A percentile compares a stretch with the other conserved stretches of the same genome.
These are phyloP conservation scores for Aspergillus carlsbadensis DNA, from an alignment of 495 filamentous ascomycete species.

Conservation along the genomic window DNA sequence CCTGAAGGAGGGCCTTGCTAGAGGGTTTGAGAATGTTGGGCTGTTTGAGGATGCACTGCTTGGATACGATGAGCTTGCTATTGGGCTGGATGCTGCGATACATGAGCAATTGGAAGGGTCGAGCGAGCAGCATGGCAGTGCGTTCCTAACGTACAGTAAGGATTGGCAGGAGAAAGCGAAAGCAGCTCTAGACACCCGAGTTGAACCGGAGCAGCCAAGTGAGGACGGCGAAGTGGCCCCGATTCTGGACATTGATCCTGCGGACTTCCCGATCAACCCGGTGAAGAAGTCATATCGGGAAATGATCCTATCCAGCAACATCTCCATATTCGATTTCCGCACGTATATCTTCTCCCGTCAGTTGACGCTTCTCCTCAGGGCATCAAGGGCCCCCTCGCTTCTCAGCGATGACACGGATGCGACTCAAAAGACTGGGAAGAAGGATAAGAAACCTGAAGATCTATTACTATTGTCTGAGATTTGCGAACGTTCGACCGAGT, in stretches of 20 bases:
- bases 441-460: constrained; percentile 64
- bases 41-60: constrained; percentile 92
- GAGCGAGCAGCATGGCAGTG: constrained; percentile 59
- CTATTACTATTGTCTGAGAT: constrained; percentile 75
- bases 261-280: constrained; percentile 62
- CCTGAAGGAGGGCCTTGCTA: constrained; percentile 88
- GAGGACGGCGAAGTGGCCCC: constrained; percentile 21
- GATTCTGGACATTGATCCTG: constrained; percentile 30
- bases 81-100: constrained; percentile 79
- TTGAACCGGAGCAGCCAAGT: background rate
- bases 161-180: constrained; percentile 63
- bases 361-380: constrained; percentile 75
- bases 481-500: constrained; percentile 73
- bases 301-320: constrained; percentile 90
- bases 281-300: constrained; percentile 83
- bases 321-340: constrained; percentile 95
- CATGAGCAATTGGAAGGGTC: constrained; percentile 64
- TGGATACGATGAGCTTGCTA: constrained; percentile 87
- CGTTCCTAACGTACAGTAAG: constrained; percentile 66
- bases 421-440: constrained; percentile 15
- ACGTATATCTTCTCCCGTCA: constrained; percentile 94
- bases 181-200: constrained; percentile 35
- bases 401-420: constrained; percentile 20
- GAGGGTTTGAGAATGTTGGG: constrained; percentile 94
- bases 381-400: constrained; percentile 62